Conservation (phyloP, 305 asterid genomes). For the Salvia sclarea region DNA sequence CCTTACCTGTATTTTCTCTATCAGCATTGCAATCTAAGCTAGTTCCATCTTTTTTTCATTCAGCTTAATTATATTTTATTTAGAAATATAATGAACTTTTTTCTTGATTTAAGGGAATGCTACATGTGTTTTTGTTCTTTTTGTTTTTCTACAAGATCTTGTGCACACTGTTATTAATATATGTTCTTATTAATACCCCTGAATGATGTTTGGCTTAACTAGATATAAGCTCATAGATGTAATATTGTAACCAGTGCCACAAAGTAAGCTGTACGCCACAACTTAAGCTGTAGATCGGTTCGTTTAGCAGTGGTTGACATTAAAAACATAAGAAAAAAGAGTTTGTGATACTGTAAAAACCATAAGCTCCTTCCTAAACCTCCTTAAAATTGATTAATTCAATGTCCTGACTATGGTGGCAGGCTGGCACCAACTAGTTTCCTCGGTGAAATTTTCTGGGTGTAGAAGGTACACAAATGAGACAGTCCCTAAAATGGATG, state of each 20-base stretch:
- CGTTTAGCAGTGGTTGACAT: conserved; percentile 8
- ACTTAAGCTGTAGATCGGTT: background rate
- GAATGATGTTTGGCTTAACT: conserved; percentile 4
- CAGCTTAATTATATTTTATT: background rate
- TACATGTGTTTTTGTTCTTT: background rate
- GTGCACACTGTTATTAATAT: background rate
- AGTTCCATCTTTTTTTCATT: background rate
- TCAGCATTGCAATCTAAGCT: background rate
- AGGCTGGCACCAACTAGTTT: conserved; percentile 35
- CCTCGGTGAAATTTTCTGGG: conserved; percentile 35
- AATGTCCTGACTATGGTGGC: conserved; percentile 37
- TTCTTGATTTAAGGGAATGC: background rate
- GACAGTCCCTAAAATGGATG: conserved; percentile 32
- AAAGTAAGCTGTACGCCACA: conserved; percentile 1
- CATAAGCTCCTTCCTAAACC: conserved; percentile 37
- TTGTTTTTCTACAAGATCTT: background rate
- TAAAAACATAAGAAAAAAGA: background rate
- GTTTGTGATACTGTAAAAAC: conserved; percentile 27
- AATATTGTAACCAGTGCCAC: background rate
- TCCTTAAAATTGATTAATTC: conserved; percentile 38
- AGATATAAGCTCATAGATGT: conserved; percentile 13
- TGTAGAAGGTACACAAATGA: conserved; percentile 29
- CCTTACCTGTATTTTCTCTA: background rate
- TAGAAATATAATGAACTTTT: background rate
- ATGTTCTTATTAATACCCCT: background rate